Percentiles rank a stretch among this genome's conserved stretches.
These are phyloP conservation scores for Strobilomyces confusus DNA, from an alignment of 768 basidiomycete species.

Conservation along the genomic window DNA sequence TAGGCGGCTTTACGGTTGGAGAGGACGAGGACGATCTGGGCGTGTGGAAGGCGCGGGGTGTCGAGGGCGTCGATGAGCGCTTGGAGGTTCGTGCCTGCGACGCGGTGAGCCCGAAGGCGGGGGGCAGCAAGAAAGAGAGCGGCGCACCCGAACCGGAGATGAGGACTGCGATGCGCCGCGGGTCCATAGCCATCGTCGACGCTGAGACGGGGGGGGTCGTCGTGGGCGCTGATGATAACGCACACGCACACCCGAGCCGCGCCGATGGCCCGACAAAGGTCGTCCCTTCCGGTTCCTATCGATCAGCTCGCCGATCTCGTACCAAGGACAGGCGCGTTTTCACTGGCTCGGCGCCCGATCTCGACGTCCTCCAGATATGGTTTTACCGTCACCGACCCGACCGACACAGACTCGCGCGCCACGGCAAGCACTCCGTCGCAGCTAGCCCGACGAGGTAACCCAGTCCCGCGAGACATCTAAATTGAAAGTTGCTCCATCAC, in stretches of 20 bases:
- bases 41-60: constrained; percentile 67
- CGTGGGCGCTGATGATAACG: background rate
- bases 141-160: constrained; percentile 61
- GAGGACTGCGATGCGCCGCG: constrained; percentile 34
- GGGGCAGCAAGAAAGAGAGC: too few relatives aligned
- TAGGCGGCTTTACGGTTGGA: constrained; percentile 92
- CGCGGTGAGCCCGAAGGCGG: too few relatives aligned
- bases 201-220: constrained; percentile 6
- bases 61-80: constrained; percentile 87
- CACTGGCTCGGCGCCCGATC: background rate
- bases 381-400: too few relatives aligned
- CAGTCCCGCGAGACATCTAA: background rate
- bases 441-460: background rate
- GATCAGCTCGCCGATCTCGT: background rate
- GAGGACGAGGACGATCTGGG: constrained; percentile 74
- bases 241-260: background rate
- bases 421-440: background rate
- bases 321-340: background rate
- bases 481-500: background rate
- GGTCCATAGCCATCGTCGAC: constrained; percentile 2
- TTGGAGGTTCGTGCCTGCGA: constrained; percentile 88
- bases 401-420: too few relatives aligned
- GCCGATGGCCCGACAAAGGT: background rate
- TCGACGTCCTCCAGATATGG: background rate
- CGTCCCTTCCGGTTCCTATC: background rate